Evolutionary conservation across 495 filamentous ascomycete species (phyloP).

Genomic region (Podospora australis): DNA sequence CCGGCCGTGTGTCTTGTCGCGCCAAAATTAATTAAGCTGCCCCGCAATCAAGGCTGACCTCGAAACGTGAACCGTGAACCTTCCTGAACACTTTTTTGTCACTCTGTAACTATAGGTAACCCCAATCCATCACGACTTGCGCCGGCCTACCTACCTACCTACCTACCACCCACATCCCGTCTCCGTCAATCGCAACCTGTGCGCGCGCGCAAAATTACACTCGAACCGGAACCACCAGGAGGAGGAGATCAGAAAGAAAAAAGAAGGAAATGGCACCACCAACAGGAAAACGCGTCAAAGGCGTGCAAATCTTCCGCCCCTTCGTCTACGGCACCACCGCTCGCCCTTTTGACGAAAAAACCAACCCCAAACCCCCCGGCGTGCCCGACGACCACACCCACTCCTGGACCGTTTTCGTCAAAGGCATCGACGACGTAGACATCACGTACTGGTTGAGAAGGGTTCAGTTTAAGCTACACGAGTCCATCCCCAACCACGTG

Average conservation of each 20-base stretch:
- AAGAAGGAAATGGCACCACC: not conserved
- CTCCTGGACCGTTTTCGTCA: constrained; percentile 89
- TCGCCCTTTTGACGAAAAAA: constrained; percentile 56
- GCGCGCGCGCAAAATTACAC: not conserved
- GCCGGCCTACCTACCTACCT: not conserved
- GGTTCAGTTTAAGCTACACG: constrained; percentile 95
- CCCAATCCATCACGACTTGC: not conserved
- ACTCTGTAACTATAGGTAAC: not conserved
- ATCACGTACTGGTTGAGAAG: constrained; percentile 94
- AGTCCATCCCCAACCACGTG: constrained; percentile 82
- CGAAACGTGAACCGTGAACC: not conserved
- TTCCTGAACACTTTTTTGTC: not conserved
- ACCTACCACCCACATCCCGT: not conserved
- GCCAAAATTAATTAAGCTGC: constrained; percentile 1
- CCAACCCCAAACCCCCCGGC: constrained; percentile 53
- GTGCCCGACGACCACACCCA: constrained; percentile 86
- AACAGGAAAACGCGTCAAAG: constrained; percentile 37
- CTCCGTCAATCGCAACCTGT: not conserved
- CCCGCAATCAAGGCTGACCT: constrained; percentile 22
- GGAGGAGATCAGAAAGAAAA: too few species aligned
- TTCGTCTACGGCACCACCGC: constrained; percentile 81
- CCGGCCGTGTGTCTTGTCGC: not conserved
- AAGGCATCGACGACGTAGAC: constrained; percentile 75
- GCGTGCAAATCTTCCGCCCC: constrained; percentile 66
- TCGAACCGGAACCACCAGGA: too few species aligned